Base-by-base conservation (phyloP, 73 alveolate genomes). In the Durusdinium trenchii region DNA sequence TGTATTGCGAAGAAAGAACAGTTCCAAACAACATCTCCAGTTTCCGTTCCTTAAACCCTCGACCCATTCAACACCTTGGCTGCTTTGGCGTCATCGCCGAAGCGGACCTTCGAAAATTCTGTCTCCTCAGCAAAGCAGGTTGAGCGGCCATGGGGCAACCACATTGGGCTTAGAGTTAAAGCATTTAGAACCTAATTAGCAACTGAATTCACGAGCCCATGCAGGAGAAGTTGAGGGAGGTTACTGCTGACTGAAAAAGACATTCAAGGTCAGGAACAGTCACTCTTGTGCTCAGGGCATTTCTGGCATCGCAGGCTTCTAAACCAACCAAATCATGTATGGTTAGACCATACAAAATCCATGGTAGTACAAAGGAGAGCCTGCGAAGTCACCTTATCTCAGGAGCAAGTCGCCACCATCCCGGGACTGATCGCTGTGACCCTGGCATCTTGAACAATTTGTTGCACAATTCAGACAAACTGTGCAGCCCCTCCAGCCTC, bases 351-450 rank as follows among this genome's bases (percentile, higher is more conserved):
- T n/a, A n/a, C n/a, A n/a, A n/a, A n/a, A n/a, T n/a, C n/a, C n/a
- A n/a, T n/a, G n/a, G n/a, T 57, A 57, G 71, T 60, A 60, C 30
- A 32, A 1, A 32, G 1, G 73, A 23, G 30, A 23, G 30, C 73
- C 18, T 60, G 73, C 3, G 30, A 60, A 60, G n/a, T 23, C 30
- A 35, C 52, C 14, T 18, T 23, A 23, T 1, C 35, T 60, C 12
- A n/a, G n/a, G n/a, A 26, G 32, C 79, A 20, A n/a, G 98, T 35
- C 9, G 46, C 93, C 75, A 94, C 99, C 99, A 94, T 73, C 35
- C 99, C 99, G 14, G 99, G 99, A 36, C 99, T 75, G 93, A 94
- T 94, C 32, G 99, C 91, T 16, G 99, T 94, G 47, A 94, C 99
- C 91, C 99, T 91, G 98, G 50, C 54, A 30, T 40, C 18, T 2